phyloP scores from a whole-genome alignment of 805 yeast species.

The Nakazawaea wyomingensis region DNA sequence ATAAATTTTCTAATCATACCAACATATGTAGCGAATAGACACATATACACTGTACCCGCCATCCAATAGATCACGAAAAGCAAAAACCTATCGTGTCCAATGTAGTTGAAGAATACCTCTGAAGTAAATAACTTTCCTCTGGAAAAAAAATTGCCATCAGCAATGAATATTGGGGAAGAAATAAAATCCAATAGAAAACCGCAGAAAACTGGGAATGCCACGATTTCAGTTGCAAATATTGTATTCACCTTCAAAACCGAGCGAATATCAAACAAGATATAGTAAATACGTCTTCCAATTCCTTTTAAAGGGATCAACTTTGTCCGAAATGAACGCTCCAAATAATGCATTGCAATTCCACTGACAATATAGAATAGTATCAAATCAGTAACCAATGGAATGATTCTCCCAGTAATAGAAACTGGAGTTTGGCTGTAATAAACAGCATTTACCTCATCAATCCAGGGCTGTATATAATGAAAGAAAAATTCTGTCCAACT shows the following conservation, averaged over 20 bases:
- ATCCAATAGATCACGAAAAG: slow-evolving; percentile 45
- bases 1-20: slow-evolving; percentile 72
- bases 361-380: slow-evolving; percentile 29
- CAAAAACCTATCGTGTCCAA: slow-evolving; percentile 7
- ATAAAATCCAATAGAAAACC: slow-evolving; percentile 75
- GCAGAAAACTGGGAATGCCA: slow-evolving; percentile 83
- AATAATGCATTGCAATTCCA: background rate
- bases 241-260: slow-evolving; percentile 70
- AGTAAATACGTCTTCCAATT: slow-evolving; percentile 44
- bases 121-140: slow-evolving; percentile 1
- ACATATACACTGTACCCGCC: slow-evolving; percentile 83
- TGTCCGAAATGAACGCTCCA: slow-evolving; percentile 2
- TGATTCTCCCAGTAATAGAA: slow-evolving; percentile 30
- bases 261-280: slow-evolving; percentile 46
- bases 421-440: slow-evolving; percentile 23
- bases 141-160: slow-evolving; percentile 10
- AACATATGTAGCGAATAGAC: slow-evolving; percentile 76
- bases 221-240: slow-evolving; percentile 71
- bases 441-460: slow-evolving; percentile 17
- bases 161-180: slow-evolving; percentile 49
- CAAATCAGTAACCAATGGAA: slow-evolving; percentile 24
- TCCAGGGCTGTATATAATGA: background rate
- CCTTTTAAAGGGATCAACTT: slow-evolving; percentile 40
- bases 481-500: background rate
- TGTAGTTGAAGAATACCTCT: slow-evolving; percentile 2